Evolutionary conservation across 208 protist species (phyloP), one percentile per base, ranked within the genome.

Genomic region (Acanthamoeba royreba): DNA sequence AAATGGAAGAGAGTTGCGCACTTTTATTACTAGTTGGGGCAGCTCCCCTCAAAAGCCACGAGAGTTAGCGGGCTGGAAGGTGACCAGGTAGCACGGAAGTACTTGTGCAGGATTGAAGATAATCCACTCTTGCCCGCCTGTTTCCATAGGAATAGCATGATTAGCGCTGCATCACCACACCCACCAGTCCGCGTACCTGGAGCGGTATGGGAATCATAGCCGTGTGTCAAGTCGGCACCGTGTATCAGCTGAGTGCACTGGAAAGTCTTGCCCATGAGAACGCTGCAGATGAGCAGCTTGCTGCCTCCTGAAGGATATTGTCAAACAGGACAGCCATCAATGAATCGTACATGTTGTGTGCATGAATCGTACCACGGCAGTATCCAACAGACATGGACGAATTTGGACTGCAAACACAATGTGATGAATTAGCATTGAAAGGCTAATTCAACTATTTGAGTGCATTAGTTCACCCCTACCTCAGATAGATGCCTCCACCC

Each of bases 91-190:
- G 45, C 74, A 86, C 15, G 74, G 74, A 35, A 86, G 74, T 28
- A 86, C 74, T 8, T 86, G 74, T 4, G 74, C 74, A 22, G 74
- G 74, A 33, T 86, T 86, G 74, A 86, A 86, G 74, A 86, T 86
- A 8, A 86, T 33, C 74, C 74, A 86, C 74, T 86, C 74, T 28
- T 86, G 74, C 5, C 74, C 74, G 40, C 74, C 74, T 74, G 55
- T n/a, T n/a, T n/a, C n/a, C n/a, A n/a, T n/a, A n/a, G n/a, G n/a
- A n/a, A n/a, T n/a, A n/a, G n/a, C n/a, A n/a, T n/a, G n/a, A n/a
- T n/a, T n/a, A n/a, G n/a, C n/a, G n/a, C n/a, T n/a, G n/a, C n/a
- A n/a, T n/a, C n/a, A n/a, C n/a, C n/a, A n/a, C n/a, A n/a, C n/a
- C n/a, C n/a, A n/a, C n/a, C n/a, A n/a, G n/a, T n/a, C n/a, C n/a